Evolutionary conservation across 2,329 filamentous ascomycete genomes (phyloP).

Genomic region (Colletotrichum salicis): DNA sequence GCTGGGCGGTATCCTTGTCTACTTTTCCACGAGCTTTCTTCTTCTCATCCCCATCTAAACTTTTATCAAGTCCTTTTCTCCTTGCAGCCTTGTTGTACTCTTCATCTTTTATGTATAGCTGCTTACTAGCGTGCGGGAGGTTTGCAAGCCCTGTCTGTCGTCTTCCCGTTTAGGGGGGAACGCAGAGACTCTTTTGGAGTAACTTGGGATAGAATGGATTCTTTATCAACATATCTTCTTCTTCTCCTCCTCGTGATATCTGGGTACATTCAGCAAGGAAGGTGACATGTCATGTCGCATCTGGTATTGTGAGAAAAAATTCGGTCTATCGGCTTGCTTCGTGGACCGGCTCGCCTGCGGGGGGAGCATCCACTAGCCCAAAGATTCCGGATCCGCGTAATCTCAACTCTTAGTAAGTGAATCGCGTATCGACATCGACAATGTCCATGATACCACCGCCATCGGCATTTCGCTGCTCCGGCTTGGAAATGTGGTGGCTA

Average conservation of each 20-base stretch:
- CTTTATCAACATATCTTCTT: neutral
- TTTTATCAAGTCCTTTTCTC: neutral
- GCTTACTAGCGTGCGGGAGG: neutral
- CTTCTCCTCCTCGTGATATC: too few species aligned
- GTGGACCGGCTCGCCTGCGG: neutral
- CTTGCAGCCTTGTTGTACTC: neutral
- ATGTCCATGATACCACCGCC: too few species aligned
- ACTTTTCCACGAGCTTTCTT: constrained; percentile 1
- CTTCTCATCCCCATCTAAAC: neutral
- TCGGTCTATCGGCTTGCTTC: too few species aligned
- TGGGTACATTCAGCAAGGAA: too few species aligned
- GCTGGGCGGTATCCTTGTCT: constrained; percentile 6
- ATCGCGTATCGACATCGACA: neutral
- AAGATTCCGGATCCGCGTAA: neutral
- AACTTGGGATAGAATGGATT: neutral
- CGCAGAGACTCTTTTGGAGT: neutral
- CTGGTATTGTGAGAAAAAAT: too few species aligned
- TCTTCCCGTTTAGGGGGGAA: neutral
- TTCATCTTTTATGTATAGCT: neutral
- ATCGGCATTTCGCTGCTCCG: neutral
- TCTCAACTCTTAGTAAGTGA: too few species aligned
- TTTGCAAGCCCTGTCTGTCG: neutral
- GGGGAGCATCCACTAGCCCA: neutral
- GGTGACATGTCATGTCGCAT: too few species aligned
- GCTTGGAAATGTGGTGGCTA: neutral